Evolutionary conservation across 805 yeast genomes (phyloP), one percentile per base, ranked within the genome.

Genomic region (Brettanomyces sp.): DNA sequence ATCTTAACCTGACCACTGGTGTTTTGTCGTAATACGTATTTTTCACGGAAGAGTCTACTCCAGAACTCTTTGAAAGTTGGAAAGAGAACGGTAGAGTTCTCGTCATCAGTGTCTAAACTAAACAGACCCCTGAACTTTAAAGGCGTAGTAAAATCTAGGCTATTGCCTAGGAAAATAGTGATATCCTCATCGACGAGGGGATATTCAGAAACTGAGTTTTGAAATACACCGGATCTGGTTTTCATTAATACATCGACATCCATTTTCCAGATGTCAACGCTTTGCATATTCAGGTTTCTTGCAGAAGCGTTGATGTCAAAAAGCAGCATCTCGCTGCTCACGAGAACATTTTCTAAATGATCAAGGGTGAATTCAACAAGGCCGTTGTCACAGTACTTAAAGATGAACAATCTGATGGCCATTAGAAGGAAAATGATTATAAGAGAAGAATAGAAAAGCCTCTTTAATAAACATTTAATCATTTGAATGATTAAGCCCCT

Each of bases 141-240:
- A 1, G 69, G 69, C 0, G 66, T 62, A 12, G 57, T 50, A 41
- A 65, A 60, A 39, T 45, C 46, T 3, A 52, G 41, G 0, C 61
- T 47, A 47, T 60, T 64, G 3, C 69, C 68, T 28, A 65, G 45
- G n/a, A 65, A 45, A 4, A 65, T 56, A 0, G 66, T 62, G 2
- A 59, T 49, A 11, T 64, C 67, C 2, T 41, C 41, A 21, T 30
- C 32, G 9, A 30, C 4, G 18, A 12, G 8, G 9, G 46, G 11
- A 9, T 14, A 22, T 34, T 5, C 7, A 13, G 13, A 28, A 36
- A 8, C n/a, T n/a, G 38, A 14, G 13, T 38, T 18, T 6, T 35
- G 28, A 11, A 23, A 39, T 18, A 48, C 40, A 2, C 46, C 48
- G 37, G 57, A 41, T 33, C 59, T 56, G 1, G 66, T 63, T 3